Evolutionary conservation across 164 flowering plant species (phyloP).

Genomic region (Kalanchoe fedtschenkoi): DNA sequence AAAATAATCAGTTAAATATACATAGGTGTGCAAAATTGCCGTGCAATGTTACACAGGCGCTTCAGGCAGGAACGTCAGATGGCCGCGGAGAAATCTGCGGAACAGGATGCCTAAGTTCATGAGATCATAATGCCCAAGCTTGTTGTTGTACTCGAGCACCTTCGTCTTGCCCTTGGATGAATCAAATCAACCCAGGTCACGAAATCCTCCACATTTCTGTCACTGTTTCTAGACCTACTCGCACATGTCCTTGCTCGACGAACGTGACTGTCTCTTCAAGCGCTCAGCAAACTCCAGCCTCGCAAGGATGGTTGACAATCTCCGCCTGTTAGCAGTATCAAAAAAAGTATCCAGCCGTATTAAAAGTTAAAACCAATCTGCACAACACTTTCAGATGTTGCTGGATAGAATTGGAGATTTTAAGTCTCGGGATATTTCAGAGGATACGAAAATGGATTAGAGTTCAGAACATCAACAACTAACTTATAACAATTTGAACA

Average conservation of each 20-base stretch:
- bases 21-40: no score
- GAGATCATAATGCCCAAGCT: constrained; percentile 77
- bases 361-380: no score
- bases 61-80: no score
- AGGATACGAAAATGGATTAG: no score
- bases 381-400: no score
- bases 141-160: constrained; percentile 74
- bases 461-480: no score
- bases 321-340: constrained; percentile 34
- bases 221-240: constrained; percentile 87
- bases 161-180: constrained; percentile 83
- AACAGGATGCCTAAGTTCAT: constrained; percentile 56
- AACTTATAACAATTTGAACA: neutral
- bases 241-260: constrained; percentile 85
- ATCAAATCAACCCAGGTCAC: constrained; percentile 89
- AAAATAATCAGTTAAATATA: no score
- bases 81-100: no score
- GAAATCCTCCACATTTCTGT: constrained; percentile 90
- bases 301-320: constrained; percentile 60
- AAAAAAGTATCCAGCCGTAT: neutral
- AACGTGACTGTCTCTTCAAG: constrained; percentile 78
- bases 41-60: no score
- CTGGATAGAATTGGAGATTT: no score
- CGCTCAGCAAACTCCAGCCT: constrained; percentile 75
- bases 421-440: no score